A percentile compares a stretch with the other conserved stretches of the same genome.
phyloP scores from a whole-genome alignment of 306 rosid genomes.

The Cicer pinnatifidum region DNA sequence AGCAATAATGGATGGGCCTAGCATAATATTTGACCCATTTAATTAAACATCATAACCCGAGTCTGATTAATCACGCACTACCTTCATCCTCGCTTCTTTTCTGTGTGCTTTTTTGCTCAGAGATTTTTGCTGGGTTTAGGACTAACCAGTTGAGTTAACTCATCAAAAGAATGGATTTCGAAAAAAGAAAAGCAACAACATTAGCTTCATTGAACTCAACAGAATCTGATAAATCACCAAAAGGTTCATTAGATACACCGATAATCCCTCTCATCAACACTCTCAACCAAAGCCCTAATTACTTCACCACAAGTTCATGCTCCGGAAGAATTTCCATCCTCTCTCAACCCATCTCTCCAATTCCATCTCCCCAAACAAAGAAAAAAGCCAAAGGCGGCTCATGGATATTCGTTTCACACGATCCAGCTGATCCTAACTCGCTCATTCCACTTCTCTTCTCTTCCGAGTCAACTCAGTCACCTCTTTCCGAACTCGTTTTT shows the following conservation, averaged over 20 bases:
- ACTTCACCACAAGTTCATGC: slow-evolving; percentile 95
- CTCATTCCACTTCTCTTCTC: slow-evolving; percentile 65
- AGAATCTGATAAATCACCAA: slow-evolving; percentile 79
- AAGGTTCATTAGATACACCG: slow-evolving; percentile 75
- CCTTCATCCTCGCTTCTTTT: neutral
- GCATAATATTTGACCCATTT: neutral
- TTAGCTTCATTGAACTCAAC: slow-evolving; percentile 63
- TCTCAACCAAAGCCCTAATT: slow-evolving; percentile 66
- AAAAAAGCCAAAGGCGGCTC: slow-evolving; percentile 90
- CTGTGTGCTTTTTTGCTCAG: neutral
- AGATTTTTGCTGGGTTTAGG: slow-evolving; percentile 45
- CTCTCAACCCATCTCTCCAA: slow-evolving; percentile 58
- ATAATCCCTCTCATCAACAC: slow-evolving; percentile 76
- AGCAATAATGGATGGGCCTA: neutral
- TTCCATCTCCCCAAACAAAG: slow-evolving; percentile 42
- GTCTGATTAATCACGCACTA: neutral
- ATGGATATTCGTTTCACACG: slow-evolving; percentile 83
- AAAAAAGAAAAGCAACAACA: slow-evolving; percentile 74
- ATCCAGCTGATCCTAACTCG: slow-evolving; percentile 70
- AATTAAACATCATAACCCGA: neutral
- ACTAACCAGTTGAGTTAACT: too few relatives aligned
- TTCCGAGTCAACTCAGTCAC: slow-evolving; percentile 43
- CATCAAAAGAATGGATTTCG: slow-evolving; percentile 60
- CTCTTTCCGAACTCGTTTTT: slow-evolving; percentile 65
- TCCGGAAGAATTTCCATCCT: slow-evolving; percentile 91